Evolutionary conservation across 1,139 yeast species (phyloP).

Genomic region (Hemisphaericaspora xylanilytica): DNA sequence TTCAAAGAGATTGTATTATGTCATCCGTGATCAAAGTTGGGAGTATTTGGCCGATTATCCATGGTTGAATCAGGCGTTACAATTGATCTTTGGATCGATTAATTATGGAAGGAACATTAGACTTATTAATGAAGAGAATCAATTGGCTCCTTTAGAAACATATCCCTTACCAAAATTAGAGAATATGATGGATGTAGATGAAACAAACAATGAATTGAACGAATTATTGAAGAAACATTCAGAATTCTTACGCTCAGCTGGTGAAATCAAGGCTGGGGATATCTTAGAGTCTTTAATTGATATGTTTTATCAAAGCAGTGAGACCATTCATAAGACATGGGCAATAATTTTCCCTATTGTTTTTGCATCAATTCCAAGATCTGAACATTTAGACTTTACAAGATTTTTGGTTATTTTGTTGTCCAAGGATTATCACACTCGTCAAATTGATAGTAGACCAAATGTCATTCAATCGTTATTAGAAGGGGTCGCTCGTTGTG

Average conservation of each 20-base stretch:
- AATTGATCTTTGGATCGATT: conserved; percentile 77
- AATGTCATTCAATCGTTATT: conserved; percentile 83
- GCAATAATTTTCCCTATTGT: conserved; percentile 77
- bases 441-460: conserved; percentile 84
- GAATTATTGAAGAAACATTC: conserved; percentile 50
- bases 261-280: conserved; percentile 53
- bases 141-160: conserved; percentile 53
- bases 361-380: conserved; percentile 66
- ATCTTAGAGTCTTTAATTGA: conserved; percentile 73
- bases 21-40: conserved; percentile 94
- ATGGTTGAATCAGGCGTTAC: conserved; percentile 94
- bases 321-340: conserved; percentile 85
- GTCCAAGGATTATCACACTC: conserved; percentile 86
- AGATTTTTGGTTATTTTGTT: conserved; percentile 74
- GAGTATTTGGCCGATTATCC: conserved; percentile 89
- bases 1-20: conserved; percentile 76
- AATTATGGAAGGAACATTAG: conserved; percentile 48
- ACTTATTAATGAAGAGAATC: conserved; percentile 49
- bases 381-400: conserved; percentile 81
- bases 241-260: conserved; percentile 45
- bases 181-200: conserved; percentile 30
- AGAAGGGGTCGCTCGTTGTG: conserved; percentile 75
- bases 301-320: conserved; percentile 78
- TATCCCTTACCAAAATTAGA: conserved; percentile 33
- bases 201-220: conserved; percentile 18